Percentiles rank a stretch among this genome's conserved stretches.
phyloP scores from a whole-genome alignment of 768 basidiomycete genomes.

The Clitopilus passeckerianus region DNA sequence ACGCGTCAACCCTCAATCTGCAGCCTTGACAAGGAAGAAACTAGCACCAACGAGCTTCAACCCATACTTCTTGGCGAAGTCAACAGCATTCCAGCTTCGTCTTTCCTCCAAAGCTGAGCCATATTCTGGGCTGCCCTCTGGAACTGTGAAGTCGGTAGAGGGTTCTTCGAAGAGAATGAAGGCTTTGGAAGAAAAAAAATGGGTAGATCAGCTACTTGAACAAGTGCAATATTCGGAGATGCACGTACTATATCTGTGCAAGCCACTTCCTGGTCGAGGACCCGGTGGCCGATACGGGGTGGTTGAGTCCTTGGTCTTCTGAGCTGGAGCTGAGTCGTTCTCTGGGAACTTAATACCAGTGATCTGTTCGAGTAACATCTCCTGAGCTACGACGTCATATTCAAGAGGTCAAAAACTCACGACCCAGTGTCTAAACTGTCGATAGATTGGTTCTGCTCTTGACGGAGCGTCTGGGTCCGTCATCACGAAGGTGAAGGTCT shows the following conservation, averaged over 20 bases:
- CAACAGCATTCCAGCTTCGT: constrained; percentile 48
- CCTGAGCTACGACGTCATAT: neutral
- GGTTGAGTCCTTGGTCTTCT: constrained; percentile 38
- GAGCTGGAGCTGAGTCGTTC: constrained; percentile 23
- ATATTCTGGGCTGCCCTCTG: constrained; percentile 39
- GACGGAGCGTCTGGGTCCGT: constrained; percentile 59
- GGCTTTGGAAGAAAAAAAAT: constrained; percentile 22
- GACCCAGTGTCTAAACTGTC: constrained; percentile 55
- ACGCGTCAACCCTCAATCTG: constrained; percentile 2
- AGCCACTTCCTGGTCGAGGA: constrained; percentile 46
- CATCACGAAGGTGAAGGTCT: constrained; percentile 50
- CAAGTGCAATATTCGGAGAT: neutral
- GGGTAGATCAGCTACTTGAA: neutral
- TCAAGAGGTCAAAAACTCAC: constrained; percentile 23
- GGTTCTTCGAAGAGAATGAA: constrained; percentile 65
- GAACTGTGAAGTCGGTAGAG: constrained; percentile 30
- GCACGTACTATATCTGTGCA: constrained; percentile 53
- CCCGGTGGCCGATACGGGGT: constrained; percentile 57
- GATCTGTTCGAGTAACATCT: constrained; percentile 18
- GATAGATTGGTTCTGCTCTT: constrained; percentile 38
- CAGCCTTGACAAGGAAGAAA: constrained; percentile 41
- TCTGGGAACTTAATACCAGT: constrained; percentile 29
- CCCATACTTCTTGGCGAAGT: constrained; percentile 45
- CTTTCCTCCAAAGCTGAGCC: constrained; percentile 39
- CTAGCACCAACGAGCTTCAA: constrained; percentile 57